Conservation (phyloP, 495 filamentous ascomycete genomes). For the Penicillium arizonense region DNA sequence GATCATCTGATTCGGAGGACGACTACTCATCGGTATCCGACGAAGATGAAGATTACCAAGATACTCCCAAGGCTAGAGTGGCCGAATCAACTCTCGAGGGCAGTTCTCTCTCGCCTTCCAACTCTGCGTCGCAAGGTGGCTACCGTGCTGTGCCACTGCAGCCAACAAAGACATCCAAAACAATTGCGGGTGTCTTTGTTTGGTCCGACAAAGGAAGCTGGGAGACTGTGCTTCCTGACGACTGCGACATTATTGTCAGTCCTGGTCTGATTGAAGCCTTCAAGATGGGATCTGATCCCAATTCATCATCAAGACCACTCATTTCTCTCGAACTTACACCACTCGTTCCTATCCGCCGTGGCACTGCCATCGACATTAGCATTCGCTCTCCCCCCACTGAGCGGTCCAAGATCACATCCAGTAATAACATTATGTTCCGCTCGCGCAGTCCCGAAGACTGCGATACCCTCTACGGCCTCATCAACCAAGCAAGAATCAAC, state of each 20-base stretch:
- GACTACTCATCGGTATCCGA: slow-evolving; percentile 52
- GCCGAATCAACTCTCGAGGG: slow-evolving; percentile 38
- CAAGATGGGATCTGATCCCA: slow-evolving; percentile 51
- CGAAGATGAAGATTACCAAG: slow-evolving; percentile 46
- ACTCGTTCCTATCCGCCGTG: slow-evolving; percentile 79
- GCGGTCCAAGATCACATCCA: slow-evolving; percentile 66
- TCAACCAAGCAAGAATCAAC: slow-evolving; percentile 79
- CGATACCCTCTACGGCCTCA: slow-evolving; percentile 73
- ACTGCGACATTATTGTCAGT: slow-evolving; percentile 76
- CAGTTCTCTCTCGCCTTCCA: slow-evolving; percentile 65
- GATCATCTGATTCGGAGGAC: slow-evolving; percentile 49
- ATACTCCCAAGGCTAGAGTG: slow-evolving; percentile 17
- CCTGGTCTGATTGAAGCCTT: slow-evolving; percentile 87
- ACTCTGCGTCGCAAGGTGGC: slow-evolving; percentile 71
- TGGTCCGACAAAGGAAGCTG: slow-evolving; percentile 83
- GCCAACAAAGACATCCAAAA: slow-evolving; percentile 57
- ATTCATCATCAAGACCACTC: slow-evolving; percentile 54
- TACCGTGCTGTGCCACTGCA: slow-evolving; percentile 57
- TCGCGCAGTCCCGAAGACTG: slow-evolving; percentile 74
- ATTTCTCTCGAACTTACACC: slow-evolving; percentile 84
- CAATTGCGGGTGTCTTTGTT: slow-evolving; percentile 74
- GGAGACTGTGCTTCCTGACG: slow-evolving; percentile 72
- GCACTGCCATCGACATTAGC: slow-evolving; percentile 89
- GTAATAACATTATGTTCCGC: slow-evolving; percentile 85
- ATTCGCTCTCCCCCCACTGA: slow-evolving; percentile 78